phyloP scores from a whole-genome alignment of 2,329 filamentous ascomycete species.

The Orbilia brochopaga region DNA sequence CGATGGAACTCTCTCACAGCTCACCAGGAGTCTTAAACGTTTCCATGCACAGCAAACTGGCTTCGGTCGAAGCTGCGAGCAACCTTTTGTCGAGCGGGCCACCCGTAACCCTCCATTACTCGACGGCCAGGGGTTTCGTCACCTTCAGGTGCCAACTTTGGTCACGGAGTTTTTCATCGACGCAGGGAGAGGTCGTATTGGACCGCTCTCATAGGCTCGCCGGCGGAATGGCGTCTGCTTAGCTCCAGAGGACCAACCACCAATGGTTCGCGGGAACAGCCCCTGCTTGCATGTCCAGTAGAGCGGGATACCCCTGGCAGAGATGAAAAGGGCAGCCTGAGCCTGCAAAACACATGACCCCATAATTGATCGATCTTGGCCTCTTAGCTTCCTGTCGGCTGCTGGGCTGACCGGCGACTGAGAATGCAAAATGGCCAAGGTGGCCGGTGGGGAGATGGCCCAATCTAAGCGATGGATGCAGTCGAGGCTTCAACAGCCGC shows the following conservation, averaged over 20 bases:
- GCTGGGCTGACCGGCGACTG: slow-evolving; percentile 14
- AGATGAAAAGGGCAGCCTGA: slow-evolving; percentile 42
- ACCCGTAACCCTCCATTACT: slow-evolving; percentile 2
- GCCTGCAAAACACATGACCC: slow-evolving; percentile 46
- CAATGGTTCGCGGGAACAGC: slow-evolving; percentile 44
- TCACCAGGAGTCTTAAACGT: background rate
- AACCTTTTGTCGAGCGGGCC: slow-evolving; percentile 7
- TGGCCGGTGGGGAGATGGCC: background rate
- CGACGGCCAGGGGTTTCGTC: slow-evolving; percentile 6
- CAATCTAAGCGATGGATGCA: slow-evolving; percentile 12
- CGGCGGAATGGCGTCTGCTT: slow-evolving; percentile 38
- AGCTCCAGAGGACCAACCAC: slow-evolving; percentile 44
- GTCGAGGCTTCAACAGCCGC: background rate
- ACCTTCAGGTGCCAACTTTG: slow-evolving; percentile 3
- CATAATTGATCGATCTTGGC: background rate
- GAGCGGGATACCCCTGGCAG: slow-evolving; percentile 50
- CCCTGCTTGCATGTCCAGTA: slow-evolving; percentile 46
- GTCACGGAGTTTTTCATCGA: slow-evolving; percentile 12
- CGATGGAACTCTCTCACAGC: background rate
- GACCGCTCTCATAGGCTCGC: slow-evolving; percentile 41
- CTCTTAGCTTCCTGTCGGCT: slow-evolving; percentile 22
- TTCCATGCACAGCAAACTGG: background rate
- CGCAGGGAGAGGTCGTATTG: slow-evolving; percentile 8
- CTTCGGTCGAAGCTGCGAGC: background rate
- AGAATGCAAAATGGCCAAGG: background rate